Base-by-base conservation (phyloP, 163 green algal genomes). In the Smithsoniella earleae region DNA sequence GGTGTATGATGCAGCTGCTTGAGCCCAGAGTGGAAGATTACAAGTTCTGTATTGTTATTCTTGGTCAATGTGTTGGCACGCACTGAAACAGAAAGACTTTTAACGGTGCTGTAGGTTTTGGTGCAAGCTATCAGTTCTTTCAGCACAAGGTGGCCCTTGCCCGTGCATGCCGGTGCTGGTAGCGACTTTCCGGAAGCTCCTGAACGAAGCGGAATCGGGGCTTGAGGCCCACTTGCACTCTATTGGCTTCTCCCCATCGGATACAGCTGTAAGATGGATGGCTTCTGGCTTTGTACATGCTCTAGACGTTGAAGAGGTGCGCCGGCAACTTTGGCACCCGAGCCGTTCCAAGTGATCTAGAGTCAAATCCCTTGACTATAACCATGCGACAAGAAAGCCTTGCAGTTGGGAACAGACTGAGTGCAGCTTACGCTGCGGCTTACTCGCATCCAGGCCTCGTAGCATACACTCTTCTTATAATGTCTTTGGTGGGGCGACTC, bases 251-350 rank as follows among this genome's bases (percentile, higher is more conserved):
- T 45, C 30, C 58, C 27, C 58, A n/a, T 16, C 27, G 25, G n/a
- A 69, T 36, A 45, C 30, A 1, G 58, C 58, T 0, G 1, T 34
- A n/a, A 1, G 13, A 31, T 69, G 58, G 58, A 37, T 69, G 5
- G 58, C 25, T 16, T 43, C 27, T 13, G 58, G 58, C 27, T 69
- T 69, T 34, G 58, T 69, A 5, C 18, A 38, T 36, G 58, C 43
- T 30, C 58, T 69, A n/a, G 58, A 69, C 1, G 58, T 69, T 5
- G 58, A 69, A 31, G 58, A 69, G 58, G 58, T 69, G 58, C 25
- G 58, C 4, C 16, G 52, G 20, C 8, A 36, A 1, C 1, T 16
- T 22, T 49, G 40, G 40, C 13, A 49, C 13, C 10, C 13, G 40
- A 22, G 40, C 40, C 13, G 40, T n/a, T n/a, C n/a, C n/a, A n/a